Evolutionary conservation across 768 basidiomycete genomes (phyloP).

Genomic region (Nidularia sp.): DNA sequence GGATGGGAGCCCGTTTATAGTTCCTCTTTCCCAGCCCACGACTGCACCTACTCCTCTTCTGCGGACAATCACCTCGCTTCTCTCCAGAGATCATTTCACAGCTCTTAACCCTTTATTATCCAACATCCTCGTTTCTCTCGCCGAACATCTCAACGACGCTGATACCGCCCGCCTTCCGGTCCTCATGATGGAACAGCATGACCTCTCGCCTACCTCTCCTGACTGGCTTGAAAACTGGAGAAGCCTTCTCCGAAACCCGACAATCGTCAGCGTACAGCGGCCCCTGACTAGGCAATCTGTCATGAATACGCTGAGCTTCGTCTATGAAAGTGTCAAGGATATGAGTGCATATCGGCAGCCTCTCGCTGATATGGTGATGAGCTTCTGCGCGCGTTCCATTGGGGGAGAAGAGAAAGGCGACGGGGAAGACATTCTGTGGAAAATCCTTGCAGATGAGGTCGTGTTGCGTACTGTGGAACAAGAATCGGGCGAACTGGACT

Average conservation of each 20-base stretch:
- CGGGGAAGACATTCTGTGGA: conserved; percentile 45
- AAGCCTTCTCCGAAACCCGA: conserved; percentile 45
- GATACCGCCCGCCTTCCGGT: conserved; percentile 61
- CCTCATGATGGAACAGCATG: conserved; percentile 63
- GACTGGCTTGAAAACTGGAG: conserved; percentile 72
- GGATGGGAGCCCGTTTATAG: conserved; percentile 24
- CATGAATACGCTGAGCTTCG: conserved; percentile 51
- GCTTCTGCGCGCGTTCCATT: conserved; percentile 28
- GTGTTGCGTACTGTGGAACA: conserved; percentile 50
- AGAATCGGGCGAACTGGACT: conserved; percentile 10
- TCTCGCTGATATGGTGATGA: conserved; percentile 49
- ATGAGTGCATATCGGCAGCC: conserved; percentile 60
- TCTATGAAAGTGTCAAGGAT: conserved; percentile 66
- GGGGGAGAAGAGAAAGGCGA: conserved; percentile 25
- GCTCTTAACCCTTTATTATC: conserved; percentile 60
- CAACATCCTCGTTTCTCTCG: conserved; percentile 57
- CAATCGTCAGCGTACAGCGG: conserved; percentile 34
- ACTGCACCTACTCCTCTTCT: conserved; percentile 60
- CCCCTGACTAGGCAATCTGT: conserved; percentile 53
- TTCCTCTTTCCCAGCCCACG: conserved; percentile 52
- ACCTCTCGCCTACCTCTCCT: conserved; percentile 66
- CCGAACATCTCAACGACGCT: conserved; percentile 64
- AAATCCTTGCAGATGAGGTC: conserved; percentile 65
- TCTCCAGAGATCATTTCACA: conserved; percentile 58
- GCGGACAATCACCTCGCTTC: conserved; percentile 56